These are phyloP conservation scores for Simplicillium aogashimaense DNA, from an alignment of 2,329 filamentous ascomycete genomes.

Conservation along the genomic window DNA sequence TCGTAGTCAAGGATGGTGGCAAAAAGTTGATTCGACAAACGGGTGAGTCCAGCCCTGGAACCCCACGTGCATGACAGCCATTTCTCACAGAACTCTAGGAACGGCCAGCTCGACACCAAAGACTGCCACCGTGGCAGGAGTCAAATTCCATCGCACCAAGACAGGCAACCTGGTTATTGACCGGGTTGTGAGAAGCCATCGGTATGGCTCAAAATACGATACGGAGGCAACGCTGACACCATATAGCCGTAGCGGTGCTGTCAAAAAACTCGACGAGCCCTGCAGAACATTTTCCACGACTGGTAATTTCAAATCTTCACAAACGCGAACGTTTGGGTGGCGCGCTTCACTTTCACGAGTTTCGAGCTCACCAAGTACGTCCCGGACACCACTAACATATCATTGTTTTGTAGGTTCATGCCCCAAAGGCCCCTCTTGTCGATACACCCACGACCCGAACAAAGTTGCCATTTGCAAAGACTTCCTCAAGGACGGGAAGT, in stretches of 20 bases:
- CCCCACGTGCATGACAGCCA: slow-evolving; percentile 15
- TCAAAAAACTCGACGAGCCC: slow-evolving; percentile 61
- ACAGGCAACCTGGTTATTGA: slow-evolving; percentile 77
- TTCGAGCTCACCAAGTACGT: slow-evolving; percentile 23
- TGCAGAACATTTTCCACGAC: slow-evolving; percentile 65
- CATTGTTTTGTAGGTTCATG: slow-evolving; percentile 61
- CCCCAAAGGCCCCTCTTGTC: slow-evolving; percentile 69
- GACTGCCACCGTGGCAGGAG: slow-evolving; percentile 60
- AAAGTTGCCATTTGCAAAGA: slow-evolving; percentile 89
- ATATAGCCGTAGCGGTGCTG: slow-evolving; percentile 36
- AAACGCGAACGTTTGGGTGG: slow-evolving; percentile 10
- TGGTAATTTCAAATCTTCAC: slow-evolving; percentile 46
- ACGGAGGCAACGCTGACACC: slow-evolving; percentile 25
- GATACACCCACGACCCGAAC: slow-evolving; percentile 70
- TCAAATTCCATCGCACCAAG: slow-evolving; percentile 78
- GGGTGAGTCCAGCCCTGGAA: slow-evolving; percentile 36
- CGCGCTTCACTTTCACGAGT: slow-evolving; percentile 10
- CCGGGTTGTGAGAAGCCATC: slow-evolving; percentile 64
- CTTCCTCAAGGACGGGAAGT: slow-evolving; percentile 70
- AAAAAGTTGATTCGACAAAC: slow-evolving; percentile 70
- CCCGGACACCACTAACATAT: slow-evolving; percentile 33
- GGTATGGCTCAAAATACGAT: slow-evolving; percentile 42
- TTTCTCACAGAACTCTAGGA: slow-evolving; percentile 45
- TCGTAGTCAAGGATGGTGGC: slow-evolving; percentile 63
- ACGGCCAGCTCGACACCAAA: slow-evolving; percentile 63